Evolutionary conservation across 139 green algal species (phyloP), one percentile per base, ranked within the genome.

Genomic region (Picochlorum sp.): DNA sequence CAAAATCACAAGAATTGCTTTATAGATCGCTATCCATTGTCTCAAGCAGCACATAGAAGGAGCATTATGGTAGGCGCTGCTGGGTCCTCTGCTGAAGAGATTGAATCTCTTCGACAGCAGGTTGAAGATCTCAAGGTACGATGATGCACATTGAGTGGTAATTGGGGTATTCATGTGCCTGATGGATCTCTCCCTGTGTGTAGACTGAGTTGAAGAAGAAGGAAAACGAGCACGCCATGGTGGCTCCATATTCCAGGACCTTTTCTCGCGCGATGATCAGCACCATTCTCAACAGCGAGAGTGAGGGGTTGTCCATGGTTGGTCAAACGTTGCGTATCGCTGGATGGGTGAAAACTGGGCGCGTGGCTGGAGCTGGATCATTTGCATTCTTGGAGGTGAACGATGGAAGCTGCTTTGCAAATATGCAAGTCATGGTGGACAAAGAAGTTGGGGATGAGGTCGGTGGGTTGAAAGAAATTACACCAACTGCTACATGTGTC

Each of bases 361-460:
- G 94, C 21, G 91, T 94, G 67, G 83, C 85, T 23, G 94, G 93
- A 10, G 90, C 82, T 26, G 94, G 92, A 20, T 78, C 84, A 3
- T 97, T 96, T 77, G 87, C 83, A 16, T 99, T 99, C 68, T 65
- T 99, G n/a, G 90, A 98, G 63, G 65, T 99, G 72, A 98, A 97
- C 71, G 94, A 99, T 74, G 94, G 94, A 71, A 89, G 79, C 58
- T 83, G 72, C 57, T 89, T 95, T 57, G 72, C 83, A 30, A 95
- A 86, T 74, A 69, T 99, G 24, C 94, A 99, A 86, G 75, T 93
- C 2, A 88, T 92, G 75, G 68, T 96, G 14, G 64, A 63, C 13
- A 88, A 89, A 74, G 86, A 89, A 57, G 83, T 95, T 20, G 88
- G 77, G 4, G 83, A 87, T 62, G 66, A 65, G 16, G 44, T 85